Evolutionary conservation across 106 monocot species (phyloP).

Genomic region (Agapanthus africanus): DNA sequence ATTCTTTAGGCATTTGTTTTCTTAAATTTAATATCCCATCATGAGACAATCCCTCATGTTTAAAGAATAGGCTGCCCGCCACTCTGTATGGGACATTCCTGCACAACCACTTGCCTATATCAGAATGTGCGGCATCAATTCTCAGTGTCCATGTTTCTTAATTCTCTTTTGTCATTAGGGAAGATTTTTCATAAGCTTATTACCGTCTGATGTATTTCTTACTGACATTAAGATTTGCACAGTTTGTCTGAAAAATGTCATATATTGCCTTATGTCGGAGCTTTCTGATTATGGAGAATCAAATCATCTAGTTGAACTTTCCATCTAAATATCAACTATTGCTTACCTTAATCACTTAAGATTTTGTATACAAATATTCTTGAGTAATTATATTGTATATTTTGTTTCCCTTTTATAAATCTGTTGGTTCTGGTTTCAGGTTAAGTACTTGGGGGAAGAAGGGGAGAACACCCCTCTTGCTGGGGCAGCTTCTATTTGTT

Average conservation of each 20-base stretch:
- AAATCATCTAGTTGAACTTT: too few species aligned
- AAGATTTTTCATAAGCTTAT: neutral
- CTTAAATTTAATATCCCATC: neutral
- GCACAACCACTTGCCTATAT: neutral
- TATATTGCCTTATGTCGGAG: neutral
- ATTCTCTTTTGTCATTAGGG: neutral
- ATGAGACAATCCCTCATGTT: neutral
- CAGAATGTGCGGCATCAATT: neutral
- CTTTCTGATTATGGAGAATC: neutral
- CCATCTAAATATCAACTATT: too few species aligned
- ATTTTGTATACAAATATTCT: too few species aligned
- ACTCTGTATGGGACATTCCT: too few species aligned
- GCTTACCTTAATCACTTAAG: too few species aligned
- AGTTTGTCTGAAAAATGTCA: too few species aligned
- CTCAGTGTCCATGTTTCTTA: neutral
- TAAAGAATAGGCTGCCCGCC: neutral
- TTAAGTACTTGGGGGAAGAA: constrained; percentile 97
- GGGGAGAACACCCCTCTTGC: constrained; percentile 83
- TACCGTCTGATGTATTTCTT: neutral
- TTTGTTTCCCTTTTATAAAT: neutral
- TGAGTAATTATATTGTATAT: neutral
- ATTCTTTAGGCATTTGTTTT: too few species aligned
- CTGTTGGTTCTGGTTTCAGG: constrained; percentile 31
- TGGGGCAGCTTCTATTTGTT: constrained; percentile 91
- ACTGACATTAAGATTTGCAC: too few species aligned